Evolutionary conservation across 2,329 filamentous ascomycete genomes (phyloP), one percentile per base, ranked within the genome.

Genomic region (Neonectria coccinea): DNA sequence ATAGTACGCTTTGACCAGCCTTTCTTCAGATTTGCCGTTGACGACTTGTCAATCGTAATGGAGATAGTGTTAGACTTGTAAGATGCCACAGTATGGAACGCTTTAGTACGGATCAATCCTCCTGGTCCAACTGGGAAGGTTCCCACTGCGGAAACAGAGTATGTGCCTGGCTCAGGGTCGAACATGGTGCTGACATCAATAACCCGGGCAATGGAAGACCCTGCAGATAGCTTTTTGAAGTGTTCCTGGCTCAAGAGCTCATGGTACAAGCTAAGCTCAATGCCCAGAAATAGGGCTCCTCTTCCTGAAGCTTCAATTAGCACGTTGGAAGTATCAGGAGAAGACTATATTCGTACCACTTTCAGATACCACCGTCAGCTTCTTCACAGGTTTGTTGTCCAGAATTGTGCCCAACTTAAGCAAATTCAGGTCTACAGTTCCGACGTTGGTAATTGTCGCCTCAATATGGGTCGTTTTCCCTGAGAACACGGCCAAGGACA

Each of bases 321-420:
- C 20, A 25, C 27, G 16, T 5, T 3, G 10, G 25, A 20, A 12
- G 39, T 45, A 3, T 14, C 0, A 16, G 3, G 0, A 2, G 31
- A 14, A 2, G 10, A 6, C 36, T n/a, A 9, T 4, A n/a, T 64
- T 4, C 27, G n/a, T 11, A 45, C 69, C 68, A 3, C 27, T 48
- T 10, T 57, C 22, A 4, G 66, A 47, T 20, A 52, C 31, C 1
- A 71, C 12, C 0, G 50, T 65, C 20, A 71, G 7, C 12, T 70
- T 71, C 12, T 61, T 59, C 1, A 70, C 69, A 0, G 68, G 69
- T 5, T 55, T 52, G 3, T 62, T 51, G 11, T 71, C 69, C 1
- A 71, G 54, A 9, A 71, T 47, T 1, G 68, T 71, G 1, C 67
- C 66, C 4, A 70, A 16, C 9, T 54, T 67, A 11, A 70, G 56